These are phyloP conservation scores for Scheffersomyces segobiensis DNA, from an alignment of 1,139 yeast genomes.

Conservation along the genomic window DNA sequence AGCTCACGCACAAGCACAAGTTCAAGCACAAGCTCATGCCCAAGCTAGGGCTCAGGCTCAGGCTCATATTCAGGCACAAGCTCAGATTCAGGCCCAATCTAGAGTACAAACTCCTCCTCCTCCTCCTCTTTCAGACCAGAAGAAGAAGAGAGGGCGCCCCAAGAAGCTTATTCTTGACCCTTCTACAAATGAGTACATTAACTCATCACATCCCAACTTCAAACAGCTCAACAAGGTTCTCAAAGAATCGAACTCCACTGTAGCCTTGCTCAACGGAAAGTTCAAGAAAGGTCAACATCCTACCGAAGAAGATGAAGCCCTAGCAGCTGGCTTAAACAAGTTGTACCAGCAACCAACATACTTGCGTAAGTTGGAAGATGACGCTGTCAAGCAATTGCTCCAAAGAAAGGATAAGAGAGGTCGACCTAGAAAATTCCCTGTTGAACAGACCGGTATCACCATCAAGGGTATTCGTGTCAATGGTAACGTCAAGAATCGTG, in stretches of 20 bases:
- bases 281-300: neutral
- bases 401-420: conserved; percentile 49
- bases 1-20: conserved; percentile 5
- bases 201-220: conserved; percentile 45
- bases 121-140: conserved; percentile 17
- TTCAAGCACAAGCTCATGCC: conserved; percentile 8
- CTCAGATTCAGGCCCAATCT: conserved; percentile 4
- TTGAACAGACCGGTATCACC: conserved; percentile 50
- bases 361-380: conserved; percentile 33
- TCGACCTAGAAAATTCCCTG: conserved; percentile 53
- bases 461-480: conserved; percentile 48
- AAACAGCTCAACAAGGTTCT: conserved; percentile 39
- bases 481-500: conserved; percentile 32
- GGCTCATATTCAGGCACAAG: conserved; percentile 5
- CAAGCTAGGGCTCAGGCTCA: conserved; percentile 4
- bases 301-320: conserved; percentile 2
- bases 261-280: neutral
- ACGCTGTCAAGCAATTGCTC: conserved; percentile 39
- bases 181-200: conserved; percentile 41
- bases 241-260: conserved; percentile 22
- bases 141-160: conserved; percentile 48
- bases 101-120: conserved; percentile 5
- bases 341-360: conserved; percentile 31
- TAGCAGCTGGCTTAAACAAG: conserved; percentile 14
- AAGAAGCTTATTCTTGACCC: conserved; percentile 46